phyloP scores from a whole-genome alignment of 2,329 filamentous ascomycete species.

The Graphilbum ipis-grandicollis region DNA sequence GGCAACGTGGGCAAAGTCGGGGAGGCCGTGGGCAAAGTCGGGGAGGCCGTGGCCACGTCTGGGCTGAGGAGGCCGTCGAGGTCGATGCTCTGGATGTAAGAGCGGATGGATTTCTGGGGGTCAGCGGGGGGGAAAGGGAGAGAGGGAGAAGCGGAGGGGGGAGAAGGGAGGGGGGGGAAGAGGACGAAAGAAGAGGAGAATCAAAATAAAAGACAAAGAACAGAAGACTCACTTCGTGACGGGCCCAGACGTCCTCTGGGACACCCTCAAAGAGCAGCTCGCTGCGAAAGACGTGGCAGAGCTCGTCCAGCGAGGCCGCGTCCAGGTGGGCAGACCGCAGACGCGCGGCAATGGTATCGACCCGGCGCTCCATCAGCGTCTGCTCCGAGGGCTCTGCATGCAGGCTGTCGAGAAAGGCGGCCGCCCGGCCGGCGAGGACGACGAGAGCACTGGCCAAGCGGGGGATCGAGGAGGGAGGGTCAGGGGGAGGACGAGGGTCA shows the following conservation, averaged over 20 bases:
- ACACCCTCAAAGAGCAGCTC: slow-evolving; percentile 43
- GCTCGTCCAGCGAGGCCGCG: slow-evolving; percentile 22
- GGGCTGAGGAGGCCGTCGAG: slow-evolving; percentile 20
- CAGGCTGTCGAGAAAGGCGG: slow-evolving; percentile 38
- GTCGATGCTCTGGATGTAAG: slow-evolving; percentile 43
- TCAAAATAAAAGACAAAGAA: background rate
- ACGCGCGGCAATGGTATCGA: slow-evolving; percentile 36
- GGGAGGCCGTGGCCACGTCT: slow-evolving; percentile 19
- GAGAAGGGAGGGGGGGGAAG: no score
- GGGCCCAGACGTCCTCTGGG: slow-evolving; percentile 31
- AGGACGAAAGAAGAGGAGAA: no score
- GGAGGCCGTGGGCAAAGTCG: slow-evolving; percentile 19
- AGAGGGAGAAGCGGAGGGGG: no score
- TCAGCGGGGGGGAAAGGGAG: no score
- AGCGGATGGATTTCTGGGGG: slow-evolving; percentile 36
- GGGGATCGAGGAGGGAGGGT: no score
- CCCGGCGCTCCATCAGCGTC: slow-evolving; percentile 40
- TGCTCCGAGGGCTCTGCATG: slow-evolving; percentile 28
- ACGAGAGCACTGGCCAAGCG: slow-evolving; percentile 28
- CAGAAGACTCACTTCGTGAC: slow-evolving; percentile 33
- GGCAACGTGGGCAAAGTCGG: background rate
- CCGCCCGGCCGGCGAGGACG: slow-evolving; percentile 33
- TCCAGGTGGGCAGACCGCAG: slow-evolving; percentile 21
- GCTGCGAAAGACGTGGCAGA: slow-evolving; percentile 41
- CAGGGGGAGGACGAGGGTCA: no score